Evolutionary conservation across 805 yeast genomes (phyloP).

Genomic region (Lachancea meyersii): DNA sequence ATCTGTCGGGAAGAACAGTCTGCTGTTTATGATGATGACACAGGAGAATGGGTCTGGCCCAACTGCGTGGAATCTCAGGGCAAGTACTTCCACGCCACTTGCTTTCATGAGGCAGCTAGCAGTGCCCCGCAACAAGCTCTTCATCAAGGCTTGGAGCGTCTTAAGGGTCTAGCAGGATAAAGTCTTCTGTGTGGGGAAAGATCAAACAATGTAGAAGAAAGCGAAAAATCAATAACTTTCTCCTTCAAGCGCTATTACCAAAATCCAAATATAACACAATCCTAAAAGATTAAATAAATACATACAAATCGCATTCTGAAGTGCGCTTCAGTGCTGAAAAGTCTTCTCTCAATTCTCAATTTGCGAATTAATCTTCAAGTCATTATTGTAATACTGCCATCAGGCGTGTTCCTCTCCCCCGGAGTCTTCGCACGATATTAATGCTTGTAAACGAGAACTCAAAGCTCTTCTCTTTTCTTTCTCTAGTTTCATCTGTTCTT

Average conservation of each 20-base stretch:
- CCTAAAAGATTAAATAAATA: too few relatives aligned
- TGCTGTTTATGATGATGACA: slow-evolving; percentile 64
- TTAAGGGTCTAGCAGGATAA: slow-evolving; percentile 15
- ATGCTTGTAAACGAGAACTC: neutral
- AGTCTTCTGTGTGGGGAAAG: neutral
- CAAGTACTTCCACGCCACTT: slow-evolving; percentile 57
- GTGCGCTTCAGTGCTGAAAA: too few relatives aligned
- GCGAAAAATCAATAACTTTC: too few relatives aligned
- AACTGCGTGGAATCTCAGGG: slow-evolving; percentile 51
- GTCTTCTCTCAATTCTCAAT: too few relatives aligned
- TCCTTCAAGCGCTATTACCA: too few relatives aligned
- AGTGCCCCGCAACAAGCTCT: slow-evolving; percentile 16
- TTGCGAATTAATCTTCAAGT: too few relatives aligned
- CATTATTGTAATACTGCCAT: too few relatives aligned
- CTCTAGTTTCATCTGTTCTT: neutral
- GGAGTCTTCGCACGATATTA: neutral
- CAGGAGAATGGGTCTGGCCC: slow-evolving; percentile 79
- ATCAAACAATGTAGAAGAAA: too few relatives aligned
- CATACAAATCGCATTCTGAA: too few relatives aligned
- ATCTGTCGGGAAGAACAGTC: slow-evolving; percentile 61
- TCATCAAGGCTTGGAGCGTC: slow-evolving; percentile 18
- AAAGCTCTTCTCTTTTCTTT: neutral
- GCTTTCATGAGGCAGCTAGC: slow-evolving; percentile 53
- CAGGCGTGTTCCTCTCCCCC: neutral
- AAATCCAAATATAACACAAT: too few relatives aligned